Evolutionary conservation across 2,329 filamentous ascomycete genomes (phyloP).

Genomic region (Cladorrhinum sp.): DNA sequence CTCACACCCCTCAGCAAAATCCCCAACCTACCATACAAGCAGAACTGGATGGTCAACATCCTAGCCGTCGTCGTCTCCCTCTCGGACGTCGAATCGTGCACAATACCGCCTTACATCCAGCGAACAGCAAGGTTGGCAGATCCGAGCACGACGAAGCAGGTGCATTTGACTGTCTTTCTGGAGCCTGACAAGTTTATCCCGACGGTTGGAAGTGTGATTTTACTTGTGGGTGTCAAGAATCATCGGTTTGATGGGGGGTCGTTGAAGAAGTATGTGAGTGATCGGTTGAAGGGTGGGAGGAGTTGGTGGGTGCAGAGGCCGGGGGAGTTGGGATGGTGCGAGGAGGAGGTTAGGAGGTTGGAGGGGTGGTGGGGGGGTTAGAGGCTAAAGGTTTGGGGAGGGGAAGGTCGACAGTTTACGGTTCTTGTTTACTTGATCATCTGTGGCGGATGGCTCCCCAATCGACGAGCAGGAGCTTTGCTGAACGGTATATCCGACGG

Average conservation of each 20-base stretch:
- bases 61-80: slow-evolving; percentile 49
- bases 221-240: slow-evolving; percentile 56
- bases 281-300: slow-evolving; percentile 29
- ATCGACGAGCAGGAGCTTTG: no score
- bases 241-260: slow-evolving; percentile 50
- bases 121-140: slow-evolving; percentile 51
- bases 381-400: no score
- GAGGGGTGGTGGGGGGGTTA: slow-evolving; percentile 22
- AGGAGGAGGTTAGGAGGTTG: slow-evolving; percentile 26
- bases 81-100: slow-evolving; percentile 46
- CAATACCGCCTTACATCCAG: slow-evolving; percentile 49
- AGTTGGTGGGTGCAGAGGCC: slow-evolving; percentile 54
- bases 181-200: slow-evolving; percentile 50
- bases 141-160: slow-evolving; percentile 49
- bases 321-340: slow-evolving; percentile 46
- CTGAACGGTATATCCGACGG: no score
- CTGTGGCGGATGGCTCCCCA: no score
- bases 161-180: slow-evolving; percentile 53
- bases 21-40: slow-evolving; percentile 51
- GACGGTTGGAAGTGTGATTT: slow-evolving; percentile 45
- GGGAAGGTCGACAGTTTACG: no score
- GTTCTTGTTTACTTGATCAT: no score
- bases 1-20: slow-evolving; percentile 50
- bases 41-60: slow-evolving; percentile 57
- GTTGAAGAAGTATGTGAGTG: slow-evolving; percentile 43